phyloP scores from a whole-genome alignment of 306 rosid genomes.

The Dryas drummondii region DNA sequence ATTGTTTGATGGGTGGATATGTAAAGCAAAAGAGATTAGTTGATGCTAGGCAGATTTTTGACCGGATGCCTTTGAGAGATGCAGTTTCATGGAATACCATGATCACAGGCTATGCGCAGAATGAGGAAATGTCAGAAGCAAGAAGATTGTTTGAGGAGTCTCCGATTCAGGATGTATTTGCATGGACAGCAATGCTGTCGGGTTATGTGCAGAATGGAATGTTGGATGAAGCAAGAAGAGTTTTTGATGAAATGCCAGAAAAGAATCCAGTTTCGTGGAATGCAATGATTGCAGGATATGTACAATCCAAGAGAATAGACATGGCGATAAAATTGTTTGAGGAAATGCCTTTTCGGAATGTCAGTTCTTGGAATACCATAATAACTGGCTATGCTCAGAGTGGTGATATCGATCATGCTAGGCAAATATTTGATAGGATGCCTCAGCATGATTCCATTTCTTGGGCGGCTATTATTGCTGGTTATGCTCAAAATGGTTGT shows the following conservation, averaged over 20 bases:
- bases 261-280: conserved; percentile 70
- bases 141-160: conserved; percentile 55
- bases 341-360: conserved; percentile 66
- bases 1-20: conserved; percentile 80
- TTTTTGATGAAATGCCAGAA: conserved; percentile 60
- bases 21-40: conserved; percentile 46
- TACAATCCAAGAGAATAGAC: conserved; percentile 60
- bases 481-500: conserved; percentile 74
- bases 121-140: conserved; percentile 59
- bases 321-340: conserved; percentile 63
- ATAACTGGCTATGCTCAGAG: conserved; percentile 75
- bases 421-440: conserved; percentile 67
- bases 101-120: conserved; percentile 79
- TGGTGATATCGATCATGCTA: conserved; percentile 53
- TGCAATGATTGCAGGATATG: conserved; percentile 79
- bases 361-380: conserved; percentile 83
- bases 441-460: conserved; percentile 73
- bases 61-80: conserved; percentile 65
- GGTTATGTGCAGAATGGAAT: conserved; percentile 79
- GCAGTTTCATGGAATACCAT: conserved; percentile 75
- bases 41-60: conserved; percentile 59
- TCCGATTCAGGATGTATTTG: conserved; percentile 63
- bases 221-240: conserved; percentile 56
- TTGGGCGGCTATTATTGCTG: conserved; percentile 82
- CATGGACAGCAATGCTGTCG: conserved; percentile 80